Evolutionary conservation across 2,329 filamentous ascomycete genomes (phyloP).

Genomic region (Arthroderma uncinatum): DNA sequence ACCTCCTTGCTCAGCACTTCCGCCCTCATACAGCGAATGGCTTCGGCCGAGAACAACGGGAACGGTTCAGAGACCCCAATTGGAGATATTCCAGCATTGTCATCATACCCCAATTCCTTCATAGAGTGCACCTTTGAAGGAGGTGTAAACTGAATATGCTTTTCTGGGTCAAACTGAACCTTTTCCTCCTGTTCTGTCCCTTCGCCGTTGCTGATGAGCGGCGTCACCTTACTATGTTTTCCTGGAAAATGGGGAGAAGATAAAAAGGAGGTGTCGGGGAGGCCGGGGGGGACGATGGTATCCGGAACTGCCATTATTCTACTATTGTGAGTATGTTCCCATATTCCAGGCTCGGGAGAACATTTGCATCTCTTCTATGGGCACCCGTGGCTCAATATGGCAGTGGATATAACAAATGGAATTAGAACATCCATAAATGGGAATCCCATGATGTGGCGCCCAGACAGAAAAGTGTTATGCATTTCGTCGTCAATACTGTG

Average conservation of each 20-base stretch:
- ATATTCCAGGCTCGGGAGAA: not conserved
- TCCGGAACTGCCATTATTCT: slow-evolving; percentile 17
- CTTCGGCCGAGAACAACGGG: slow-evolving; percentile 50
- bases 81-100: slow-evolving; percentile 48
- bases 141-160: slow-evolving; percentile 45
- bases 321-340: slow-evolving; percentile 14
- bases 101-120: slow-evolving; percentile 48
- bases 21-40: slow-evolving; percentile 49
- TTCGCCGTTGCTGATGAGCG: not conserved
- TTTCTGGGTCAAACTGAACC: slow-evolving; percentile 41
- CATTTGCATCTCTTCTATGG: not conserved
- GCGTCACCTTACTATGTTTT: not conserved
- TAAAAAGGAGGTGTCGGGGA: slow-evolving; percentile 9
- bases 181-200: slow-evolving; percentile 8
- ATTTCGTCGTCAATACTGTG: not conserved
- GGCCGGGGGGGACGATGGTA: slow-evolving; percentile 12
- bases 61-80: slow-evolving; percentile 56
- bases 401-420: not conserved
- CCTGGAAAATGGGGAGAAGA: slow-evolving; percentile 9
- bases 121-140: slow-evolving; percentile 47
- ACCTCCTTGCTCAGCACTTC: slow-evolving; percentile 52
- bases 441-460: not conserved
- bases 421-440: not conserved
- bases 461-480: not conserved
- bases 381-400: not conserved